Conservation (phyloP, 257 asterid species). For the Ehretia macrophylla region DNA sequence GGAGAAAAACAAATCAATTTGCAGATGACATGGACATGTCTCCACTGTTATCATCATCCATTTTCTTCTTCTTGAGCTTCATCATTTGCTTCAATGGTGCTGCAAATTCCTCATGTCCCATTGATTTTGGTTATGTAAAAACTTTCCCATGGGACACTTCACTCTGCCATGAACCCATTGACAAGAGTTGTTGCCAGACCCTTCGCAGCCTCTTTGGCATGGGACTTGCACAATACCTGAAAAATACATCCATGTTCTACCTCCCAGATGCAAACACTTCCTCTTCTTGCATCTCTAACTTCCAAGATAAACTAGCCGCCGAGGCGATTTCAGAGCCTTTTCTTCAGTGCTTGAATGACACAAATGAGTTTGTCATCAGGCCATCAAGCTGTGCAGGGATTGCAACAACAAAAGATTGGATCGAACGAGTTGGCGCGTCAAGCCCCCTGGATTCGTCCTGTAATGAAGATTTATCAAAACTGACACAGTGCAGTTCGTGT, state of each 20-base stretch:
- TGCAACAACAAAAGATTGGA: constrained; percentile 34
- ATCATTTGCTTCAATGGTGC: constrained; percentile 1
- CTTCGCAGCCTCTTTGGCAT: constrained; percentile 50
- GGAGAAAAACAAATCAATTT: background rate
- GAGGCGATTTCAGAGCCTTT: constrained; percentile 18
- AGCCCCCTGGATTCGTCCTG: constrained; percentile 44
- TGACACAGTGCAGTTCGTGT: constrained; percentile 45
- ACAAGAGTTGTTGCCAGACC: constrained; percentile 46
- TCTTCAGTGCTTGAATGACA: constrained; percentile 41
- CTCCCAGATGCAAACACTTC: constrained; percentile 39
- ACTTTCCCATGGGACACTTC: constrained; percentile 58
- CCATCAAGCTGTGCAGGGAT: constrained; percentile 51
- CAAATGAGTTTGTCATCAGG: constrained; percentile 26
- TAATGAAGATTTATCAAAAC: constrained; percentile 39
- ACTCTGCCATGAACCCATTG: constrained; percentile 36
- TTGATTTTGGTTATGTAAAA: constrained; percentile 41
- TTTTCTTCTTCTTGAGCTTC: constrained; percentile 12
- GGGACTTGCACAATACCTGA: constrained; percentile 43
- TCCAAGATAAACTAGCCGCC: constrained; percentile 20
- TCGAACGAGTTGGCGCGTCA: constrained; percentile 12
- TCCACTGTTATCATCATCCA: background rate
- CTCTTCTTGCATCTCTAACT: constrained; percentile 35
- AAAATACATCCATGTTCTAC: constrained; percentile 38
- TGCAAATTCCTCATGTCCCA: constrained; percentile 38
- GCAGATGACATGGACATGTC: background rate